phyloP scores from a whole-genome alignment of 1,284 basidiomycete genomes.

The Cutaneotrichosporon spelunceum region DNA sequence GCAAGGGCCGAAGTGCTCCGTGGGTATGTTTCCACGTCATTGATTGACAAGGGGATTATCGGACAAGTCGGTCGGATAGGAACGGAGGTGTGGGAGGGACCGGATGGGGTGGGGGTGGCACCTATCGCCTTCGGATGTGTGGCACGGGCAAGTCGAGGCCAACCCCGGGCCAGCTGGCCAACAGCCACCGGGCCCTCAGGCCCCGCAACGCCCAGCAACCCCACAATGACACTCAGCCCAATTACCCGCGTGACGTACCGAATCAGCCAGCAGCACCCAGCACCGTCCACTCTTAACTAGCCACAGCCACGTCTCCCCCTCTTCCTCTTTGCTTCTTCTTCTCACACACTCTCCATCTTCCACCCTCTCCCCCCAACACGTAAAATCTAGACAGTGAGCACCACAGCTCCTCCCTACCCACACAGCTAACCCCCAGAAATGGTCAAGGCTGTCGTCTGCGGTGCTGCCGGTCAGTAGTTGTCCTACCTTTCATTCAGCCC shows the following conservation, averaged over 20 bases:
- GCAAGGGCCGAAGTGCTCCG: constrained; percentile 1
- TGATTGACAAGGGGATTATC: background rate
- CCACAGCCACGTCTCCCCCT: background rate
- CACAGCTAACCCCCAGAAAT: constrained; percentile 52
- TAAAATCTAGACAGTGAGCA: constrained; percentile 13
- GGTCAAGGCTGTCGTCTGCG: constrained; percentile 90
- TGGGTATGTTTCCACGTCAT: background rate
- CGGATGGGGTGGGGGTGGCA: too few relatives aligned
- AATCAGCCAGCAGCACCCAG: too few relatives aligned
- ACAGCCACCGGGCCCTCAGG: too few relatives aligned
- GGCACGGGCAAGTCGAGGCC: background rate
- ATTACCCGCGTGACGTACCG: too few relatives aligned
- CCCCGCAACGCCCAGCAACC: too few relatives aligned
- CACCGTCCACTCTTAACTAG: too few relatives aligned
- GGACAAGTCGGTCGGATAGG: background rate
- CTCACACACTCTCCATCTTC: background rate
- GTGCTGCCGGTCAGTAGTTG: constrained; percentile 70
- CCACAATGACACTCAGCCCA: too few relatives aligned
- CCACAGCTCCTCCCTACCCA: background rate
- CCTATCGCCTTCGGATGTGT: too few relatives aligned
- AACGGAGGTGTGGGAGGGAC: background rate
- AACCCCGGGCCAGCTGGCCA: too few relatives aligned
- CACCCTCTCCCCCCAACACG: constrained; percentile 8
- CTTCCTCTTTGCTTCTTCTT: background rate
- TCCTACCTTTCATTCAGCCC: background rate